Base-by-base conservation (phyloP, 2,329 filamentous ascomycete genomes). In the Calonectria honghensis region DNA sequence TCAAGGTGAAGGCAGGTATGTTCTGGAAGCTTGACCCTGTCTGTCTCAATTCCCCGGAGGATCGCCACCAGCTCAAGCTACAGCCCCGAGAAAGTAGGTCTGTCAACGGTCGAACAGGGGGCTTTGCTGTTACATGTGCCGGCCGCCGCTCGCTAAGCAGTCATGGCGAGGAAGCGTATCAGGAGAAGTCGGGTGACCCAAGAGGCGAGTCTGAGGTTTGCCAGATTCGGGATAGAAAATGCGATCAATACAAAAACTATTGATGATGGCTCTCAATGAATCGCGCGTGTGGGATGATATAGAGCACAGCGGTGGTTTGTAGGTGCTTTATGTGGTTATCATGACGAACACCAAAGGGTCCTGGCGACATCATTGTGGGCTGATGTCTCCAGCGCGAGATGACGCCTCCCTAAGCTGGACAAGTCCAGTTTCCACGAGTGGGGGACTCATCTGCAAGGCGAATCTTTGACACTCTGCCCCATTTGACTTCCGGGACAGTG, bases 341-440 rank as follows among this genome's bases (percentile, higher is more conserved):
- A 63, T 64, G 50, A 59, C 54, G 52, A 72, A 69, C 48, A 61
- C 70, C 71, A 57, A 16, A 63, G 72, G 75, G 65, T 70, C 69
- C 67, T 39, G 35, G 52, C 78, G 75, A 78, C 79, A 81, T 81
- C 79, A 81, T 81, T 79, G 79, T 81, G 79, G 79, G 78, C 79
- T 80, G 79, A 81, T 79, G 59, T 72, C 68, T 73, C 72, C 73
- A 73, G 78, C 78, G 76, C 76, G 79, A 81, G 74, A 80, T 79
- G 79, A 79, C 79, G 73, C 79, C 76, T 77, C 79, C 68, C 72
- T 69, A 76, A 75, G 74, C 71, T 70, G 76, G 67, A 74, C 66
- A 78, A 76, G 73, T 70, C 35, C 65, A 68, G 72, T 77, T 54
- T 73, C 72, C 68, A 73, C 61, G 66, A 63, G 64, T 20, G 75